Percentiles rank a stretch among this genome's conserved stretches.
Conservation (phyloP, 768 basidiomycete genomes). For the Leccinum uliginosum region DNA sequence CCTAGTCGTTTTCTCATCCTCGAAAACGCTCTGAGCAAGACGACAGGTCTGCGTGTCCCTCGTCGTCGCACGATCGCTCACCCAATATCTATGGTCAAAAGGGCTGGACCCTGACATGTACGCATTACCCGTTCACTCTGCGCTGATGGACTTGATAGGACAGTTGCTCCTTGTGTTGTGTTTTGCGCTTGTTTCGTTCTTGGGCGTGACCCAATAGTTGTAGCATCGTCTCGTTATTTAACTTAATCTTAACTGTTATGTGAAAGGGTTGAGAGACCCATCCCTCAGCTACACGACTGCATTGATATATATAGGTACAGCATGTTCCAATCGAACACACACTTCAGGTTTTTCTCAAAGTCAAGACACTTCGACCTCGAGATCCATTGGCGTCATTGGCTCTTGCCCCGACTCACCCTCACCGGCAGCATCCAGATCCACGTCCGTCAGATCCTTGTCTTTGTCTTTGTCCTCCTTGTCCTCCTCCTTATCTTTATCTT, state of each 20-base stretch:
- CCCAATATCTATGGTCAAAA: slow-evolving; percentile 73
- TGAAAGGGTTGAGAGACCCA: background rate
- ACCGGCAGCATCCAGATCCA: slow-evolving; percentile 26
- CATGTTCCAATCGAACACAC: background rate
- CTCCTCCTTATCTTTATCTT: slow-evolving; percentile 11
- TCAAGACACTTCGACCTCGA: slow-evolving; percentile 38
- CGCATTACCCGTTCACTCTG: slow-evolving; percentile 89
- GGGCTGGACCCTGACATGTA: slow-evolving; percentile 87
- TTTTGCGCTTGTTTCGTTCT: slow-evolving; percentile 57
- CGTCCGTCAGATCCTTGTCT: slow-evolving; percentile 26
- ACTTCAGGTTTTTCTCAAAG: slow-evolving; percentile 31
- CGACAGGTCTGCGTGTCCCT: slow-evolving; percentile 71
- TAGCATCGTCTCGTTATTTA: background rate
- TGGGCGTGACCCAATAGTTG: slow-evolving; percentile 29
- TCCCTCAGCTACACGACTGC: slow-evolving; percentile 1
- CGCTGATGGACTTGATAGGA: slow-evolving; percentile 80
- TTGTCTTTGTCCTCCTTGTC: slow-evolving; percentile 14
- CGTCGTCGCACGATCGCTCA: slow-evolving; percentile 58
- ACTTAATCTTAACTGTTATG: background rate
- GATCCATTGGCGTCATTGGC: slow-evolving; percentile 35
- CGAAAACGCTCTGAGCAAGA: background rate
- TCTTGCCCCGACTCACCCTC: slow-evolving; percentile 32
- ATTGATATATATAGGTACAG: background rate
- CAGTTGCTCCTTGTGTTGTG: slow-evolving; percentile 75
- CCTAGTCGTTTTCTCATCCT: background rate